These are phyloP conservation scores for Lepidium aucheri DNA, from an alignment of 345 rosid genomes.

Conservation along the genomic window DNA sequence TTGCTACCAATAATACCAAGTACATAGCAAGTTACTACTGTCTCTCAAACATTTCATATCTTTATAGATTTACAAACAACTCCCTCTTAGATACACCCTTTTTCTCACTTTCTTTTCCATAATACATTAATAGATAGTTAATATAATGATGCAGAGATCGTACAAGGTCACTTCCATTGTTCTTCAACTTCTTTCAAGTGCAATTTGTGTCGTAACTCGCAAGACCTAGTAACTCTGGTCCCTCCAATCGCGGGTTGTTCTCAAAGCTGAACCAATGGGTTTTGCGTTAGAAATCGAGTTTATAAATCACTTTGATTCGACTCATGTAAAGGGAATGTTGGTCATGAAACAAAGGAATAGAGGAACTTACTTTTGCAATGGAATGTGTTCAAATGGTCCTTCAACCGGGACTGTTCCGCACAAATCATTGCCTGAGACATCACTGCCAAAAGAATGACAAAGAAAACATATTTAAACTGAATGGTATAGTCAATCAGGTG, in stretches of 20 bases:
- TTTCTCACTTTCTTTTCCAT: not conserved
- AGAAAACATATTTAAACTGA: not conserved
- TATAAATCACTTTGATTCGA: not conserved
- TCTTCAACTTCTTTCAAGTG: slow-evolving; percentile 29
- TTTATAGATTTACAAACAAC: slow-evolving; percentile 4
- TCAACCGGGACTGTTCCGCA: slow-evolving; percentile 81
- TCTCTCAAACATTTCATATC: not conserved
- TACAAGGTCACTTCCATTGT: not conserved
- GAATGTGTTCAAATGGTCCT: slow-evolving; percentile 85
- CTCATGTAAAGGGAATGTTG: not conserved
- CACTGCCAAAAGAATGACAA: slow-evolving; percentile 36
- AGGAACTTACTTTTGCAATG: slow-evolving; percentile 56
- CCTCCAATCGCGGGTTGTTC: slow-evolving; percentile 70
- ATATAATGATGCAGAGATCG: not conserved
- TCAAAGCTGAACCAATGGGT: slow-evolving; percentile 46
- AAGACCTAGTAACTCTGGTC: slow-evolving; percentile 75
- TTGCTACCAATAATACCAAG: not conserved
- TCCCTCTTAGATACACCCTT: not conserved
- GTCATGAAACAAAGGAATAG: too few relatives aligned
- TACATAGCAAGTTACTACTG: not conserved
- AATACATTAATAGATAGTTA: not conserved
- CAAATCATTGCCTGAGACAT: slow-evolving; percentile 68
- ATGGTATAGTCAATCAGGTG: not conserved
- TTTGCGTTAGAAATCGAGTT: not conserved
- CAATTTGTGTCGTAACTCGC: slow-evolving; percentile 76